phyloP scores from a whole-genome alignment of 345 rosid genomes.

The Raphanus raphanistrum region DNA sequence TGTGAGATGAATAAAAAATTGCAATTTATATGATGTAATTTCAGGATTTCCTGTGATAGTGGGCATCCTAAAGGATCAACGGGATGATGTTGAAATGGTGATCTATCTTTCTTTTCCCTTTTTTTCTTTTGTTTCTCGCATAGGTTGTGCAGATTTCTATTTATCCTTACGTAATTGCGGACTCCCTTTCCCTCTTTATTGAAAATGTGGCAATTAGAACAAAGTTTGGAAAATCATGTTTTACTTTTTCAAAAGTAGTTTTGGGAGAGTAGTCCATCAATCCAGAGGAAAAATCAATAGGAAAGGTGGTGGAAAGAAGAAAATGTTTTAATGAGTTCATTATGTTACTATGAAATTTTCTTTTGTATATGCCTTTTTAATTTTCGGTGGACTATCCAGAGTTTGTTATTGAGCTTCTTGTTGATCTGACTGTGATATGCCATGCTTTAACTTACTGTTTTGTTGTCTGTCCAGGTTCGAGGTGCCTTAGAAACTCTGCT shows the following conservation, averaged over 20 bases:
- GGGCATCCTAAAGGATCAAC: constrained; percentile 81
- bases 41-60: constrained; percentile 93
- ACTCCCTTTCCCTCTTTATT: background rate
- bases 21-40: constrained; percentile 17
- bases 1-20: background rate
- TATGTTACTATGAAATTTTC: constrained; percentile 1
- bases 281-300: constrained; percentile 2
- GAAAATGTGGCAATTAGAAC: background rate
- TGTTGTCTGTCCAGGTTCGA: constrained; percentile 55
- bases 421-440: constrained; percentile 5
- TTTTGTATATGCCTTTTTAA: background rate
- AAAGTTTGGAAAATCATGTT: background rate
- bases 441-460: constrained; percentile 9
- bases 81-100: constrained; percentile 94
- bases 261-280: background rate
- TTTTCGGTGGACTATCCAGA: constrained; percentile 2
- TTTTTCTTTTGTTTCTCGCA: background rate
- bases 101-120: constrained; percentile 4
- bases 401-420: background rate
- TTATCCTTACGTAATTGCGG: background rate
- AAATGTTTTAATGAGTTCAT: background rate
- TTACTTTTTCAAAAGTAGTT: background rate
- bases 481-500: constrained; percentile 96
- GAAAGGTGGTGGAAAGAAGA: constrained; percentile 8
- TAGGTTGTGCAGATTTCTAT: background rate